A percentile compares a stretch with the other conserved stretches of the same genome.
These are phyloP conservation scores for Tolypocladium tundrense DNA, from an alignment of 2,329 filamentous ascomycete species.

Conservation along the genomic window DNA sequence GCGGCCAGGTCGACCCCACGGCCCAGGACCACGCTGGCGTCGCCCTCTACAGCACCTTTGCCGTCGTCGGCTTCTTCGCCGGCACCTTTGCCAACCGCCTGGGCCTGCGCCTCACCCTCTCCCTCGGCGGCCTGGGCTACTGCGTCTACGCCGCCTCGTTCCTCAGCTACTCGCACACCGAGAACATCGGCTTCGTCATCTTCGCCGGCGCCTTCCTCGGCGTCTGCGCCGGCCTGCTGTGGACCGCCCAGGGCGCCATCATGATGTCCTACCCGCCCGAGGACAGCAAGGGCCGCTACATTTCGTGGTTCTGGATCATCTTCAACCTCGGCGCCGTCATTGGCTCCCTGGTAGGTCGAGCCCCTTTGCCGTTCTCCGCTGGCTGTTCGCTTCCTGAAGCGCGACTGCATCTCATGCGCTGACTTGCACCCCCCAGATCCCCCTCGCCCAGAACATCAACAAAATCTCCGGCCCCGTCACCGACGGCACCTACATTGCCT, in stretches of 20 bases:
- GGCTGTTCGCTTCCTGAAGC: background rate
- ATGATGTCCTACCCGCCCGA: constrained; percentile 88
- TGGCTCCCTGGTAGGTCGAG: constrained; percentile 47
- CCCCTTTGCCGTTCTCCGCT: background rate
- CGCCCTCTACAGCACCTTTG: constrained; percentile 64
- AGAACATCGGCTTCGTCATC: constrained; percentile 60
- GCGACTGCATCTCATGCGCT: background rate
- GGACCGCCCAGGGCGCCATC: constrained; percentile 74
- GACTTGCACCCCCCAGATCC: constrained; percentile 30
- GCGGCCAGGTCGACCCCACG: constrained; percentile 38
- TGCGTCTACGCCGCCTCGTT: constrained; percentile 63
- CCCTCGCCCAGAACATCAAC: constrained; percentile 59
- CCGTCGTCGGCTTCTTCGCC: constrained; percentile 57
- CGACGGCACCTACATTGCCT: constrained; percentile 80
- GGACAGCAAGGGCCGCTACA: constrained; percentile 74
- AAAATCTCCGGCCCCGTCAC: constrained; percentile 40
- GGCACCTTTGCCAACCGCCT: constrained; percentile 70
- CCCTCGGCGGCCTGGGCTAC: constrained; percentile 68
- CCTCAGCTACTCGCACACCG: constrained; percentile 58
- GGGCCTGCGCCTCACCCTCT: constrained; percentile 57
- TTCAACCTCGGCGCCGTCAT: constrained; percentile 90
- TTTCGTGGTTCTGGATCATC: constrained; percentile 88
- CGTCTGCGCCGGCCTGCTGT: constrained; percentile 68
- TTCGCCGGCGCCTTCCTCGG: constrained; percentile 70
- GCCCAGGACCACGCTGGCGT: constrained; percentile 55